Percentiles rank a stretch among this genome's conserved stretches.
These are phyloP conservation scores for Neurospora sp. DNA, from an alignment of 2,329 filamentous ascomycete species.

Conservation along the genomic window DNA sequence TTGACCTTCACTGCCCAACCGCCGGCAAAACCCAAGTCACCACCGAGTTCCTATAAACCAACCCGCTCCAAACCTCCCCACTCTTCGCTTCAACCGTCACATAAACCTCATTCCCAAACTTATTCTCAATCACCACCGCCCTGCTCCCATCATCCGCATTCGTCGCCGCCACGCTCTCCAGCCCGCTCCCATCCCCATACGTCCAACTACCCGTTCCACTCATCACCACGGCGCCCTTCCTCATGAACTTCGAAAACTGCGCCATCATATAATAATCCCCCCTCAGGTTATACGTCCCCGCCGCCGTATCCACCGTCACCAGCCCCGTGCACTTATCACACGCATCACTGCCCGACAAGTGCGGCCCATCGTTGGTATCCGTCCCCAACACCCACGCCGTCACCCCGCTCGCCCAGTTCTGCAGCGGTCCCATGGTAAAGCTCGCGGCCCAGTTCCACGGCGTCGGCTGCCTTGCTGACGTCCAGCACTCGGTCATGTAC, in stretches of 20 bases:
- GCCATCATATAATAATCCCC: slow-evolving; percentile 45
- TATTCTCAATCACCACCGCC: slow-evolving; percentile 37
- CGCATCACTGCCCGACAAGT: slow-evolving; percentile 27
- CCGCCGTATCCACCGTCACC: slow-evolving; percentile 41
- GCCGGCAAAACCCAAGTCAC: slow-evolving; percentile 30
- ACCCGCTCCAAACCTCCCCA: slow-evolving; percentile 30
- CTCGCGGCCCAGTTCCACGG: slow-evolving; percentile 27
- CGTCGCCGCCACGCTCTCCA: slow-evolving; percentile 35
- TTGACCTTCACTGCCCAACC: background rate
- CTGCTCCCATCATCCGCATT: slow-evolving; percentile 34
- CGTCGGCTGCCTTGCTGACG: slow-evolving; percentile 21
- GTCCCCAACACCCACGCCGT: slow-evolving; percentile 36
- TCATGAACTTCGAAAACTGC: slow-evolving; percentile 40
- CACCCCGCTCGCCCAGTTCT: slow-evolving; percentile 36
- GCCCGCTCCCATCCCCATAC: slow-evolving; percentile 27
- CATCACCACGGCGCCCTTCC: slow-evolving; percentile 32
- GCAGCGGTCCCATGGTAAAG: slow-evolving; percentile 39
- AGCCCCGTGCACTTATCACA: slow-evolving; percentile 39
- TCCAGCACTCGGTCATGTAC: slow-evolving; percentile 41
- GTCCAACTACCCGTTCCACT: slow-evolving; percentile 33
- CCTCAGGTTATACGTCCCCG: slow-evolving; percentile 32
- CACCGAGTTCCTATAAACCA: slow-evolving; percentile 24
- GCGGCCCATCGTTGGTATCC: slow-evolving; percentile 32
- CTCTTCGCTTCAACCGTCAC: slow-evolving; percentile 25
- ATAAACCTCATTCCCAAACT: slow-evolving; percentile 34